Base-by-base conservation (phyloP, 169 alveolate species). In the Eimeria praecox region DNA sequence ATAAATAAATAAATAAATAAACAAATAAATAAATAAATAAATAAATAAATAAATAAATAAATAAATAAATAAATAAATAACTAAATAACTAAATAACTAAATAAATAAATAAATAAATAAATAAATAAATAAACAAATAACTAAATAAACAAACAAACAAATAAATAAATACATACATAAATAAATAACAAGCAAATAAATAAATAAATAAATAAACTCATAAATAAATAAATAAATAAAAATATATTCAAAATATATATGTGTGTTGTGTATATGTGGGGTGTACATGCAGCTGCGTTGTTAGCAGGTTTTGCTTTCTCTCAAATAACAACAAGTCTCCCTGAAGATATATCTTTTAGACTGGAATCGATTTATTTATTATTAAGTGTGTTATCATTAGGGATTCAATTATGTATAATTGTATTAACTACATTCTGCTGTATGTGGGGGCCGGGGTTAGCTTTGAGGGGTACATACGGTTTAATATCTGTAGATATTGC, bases 381-480 rank as follows among this genome's bases (percentile, higher is more conserved):
- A 22, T 59, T 71, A 24, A 89, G 91, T 30, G 52, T 93, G 20
- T 22, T 87, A 10, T 56, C 96, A 6, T 30, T 95, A 33, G 96
- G 96, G 14, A 20, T 95, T 85, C 91, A 75, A 64, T 18, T 95
- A 42, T 95, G 92, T n/a, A 93, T 95, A 14, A 90, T 87, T 8
- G 66, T 89, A 16, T 88, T 83, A 38, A 86, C 95, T 2, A 95
- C 95, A 35, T 89, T 95, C 89, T 71, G 94, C 87, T 69, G 91
- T 71, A 89, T 95, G 88, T 95, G 95, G 95, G 96, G 95, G 14
- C 95, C 95, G 2, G 95, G 96, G 9, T 64, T 95, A 22, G 96
- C 96, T 0, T 87, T 95, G 66, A 35, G 95, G 66, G 96, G 96
- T 35, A 90, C 95, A 18, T 73, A 86, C 33, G 96, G 96, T 10